Base-by-base conservation (phyloP, 768 basidiomycete species). In the Boletus reticulatus region DNA sequence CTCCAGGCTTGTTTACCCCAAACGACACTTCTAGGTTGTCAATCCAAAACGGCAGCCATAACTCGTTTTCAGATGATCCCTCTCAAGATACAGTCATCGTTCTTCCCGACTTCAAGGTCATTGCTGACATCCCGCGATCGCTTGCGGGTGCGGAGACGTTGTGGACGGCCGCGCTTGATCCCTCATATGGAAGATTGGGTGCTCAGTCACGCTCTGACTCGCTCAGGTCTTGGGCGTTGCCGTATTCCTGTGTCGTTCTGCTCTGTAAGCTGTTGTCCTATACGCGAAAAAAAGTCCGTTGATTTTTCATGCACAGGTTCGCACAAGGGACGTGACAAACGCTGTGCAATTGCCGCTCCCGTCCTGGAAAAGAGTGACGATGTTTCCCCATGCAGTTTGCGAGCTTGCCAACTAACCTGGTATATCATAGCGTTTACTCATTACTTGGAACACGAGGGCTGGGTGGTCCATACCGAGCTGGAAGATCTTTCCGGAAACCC, bases 301-400 rank as follows among this genome's bases (percentile, higher is more conserved):
- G 10, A 22, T 22, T n/a, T 47, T 37, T 31, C 20, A 3, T 36
- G 41, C 12, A 32, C 65, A 95, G 93, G 95, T 70, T 97, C 94
- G 3, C 96, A 98, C 74, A 93, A 94, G 74, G 84, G 82, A 63
- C 79, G 95, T 32, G 96, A 98, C 73, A 95, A 94, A 67, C 84
- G 93, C 57, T 99, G 96, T 71, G 83, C 84, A 24, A 87, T 98
- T 43, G 85, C 89, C 11, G 93, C 94, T 2, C 89, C 90, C 3
- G 84, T 89, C 63, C 83, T 97, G 34, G 87, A 89, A 67, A 80
- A 87, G 62, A 80, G 89, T 89, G 57, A 59, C 76, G 72, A 50
- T 51, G 8, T 48, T 36, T 14, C 43, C 14, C 43, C 61, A 48
- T 60, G 64, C 55, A 63, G 53, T 59, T 48, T 42, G 24, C 14